Percentiles rank a stretch among this genome's conserved stretches.
Evolutionary conservation across 768 basidiomycete genomes (phyloP).

Genomic region (Tricholomella constricta): DNA sequence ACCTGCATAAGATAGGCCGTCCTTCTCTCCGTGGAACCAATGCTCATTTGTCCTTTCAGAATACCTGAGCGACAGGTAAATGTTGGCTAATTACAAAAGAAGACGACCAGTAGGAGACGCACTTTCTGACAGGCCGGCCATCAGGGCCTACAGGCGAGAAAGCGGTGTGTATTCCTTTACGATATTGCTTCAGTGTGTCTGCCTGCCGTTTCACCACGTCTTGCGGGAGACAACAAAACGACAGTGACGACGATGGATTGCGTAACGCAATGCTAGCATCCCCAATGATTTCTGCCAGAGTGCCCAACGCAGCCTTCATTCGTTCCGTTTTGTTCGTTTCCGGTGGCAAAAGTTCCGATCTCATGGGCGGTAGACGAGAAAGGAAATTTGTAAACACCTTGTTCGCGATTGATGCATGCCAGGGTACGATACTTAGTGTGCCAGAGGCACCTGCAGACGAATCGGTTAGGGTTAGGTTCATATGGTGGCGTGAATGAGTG

Average conservation of each 20-base stretch:
- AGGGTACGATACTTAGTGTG: constrained; percentile 55
- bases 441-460: constrained; percentile 50
- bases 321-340: constrained; percentile 41
- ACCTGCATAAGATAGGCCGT: constrained; percentile 61
- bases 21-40: constrained; percentile 63
- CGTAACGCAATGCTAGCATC: constrained; percentile 48
- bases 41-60: constrained; percentile 60
- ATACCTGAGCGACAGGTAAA: constrained; percentile 38
- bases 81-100: constrained; percentile 2
- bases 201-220: constrained; percentile 55
- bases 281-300: constrained; percentile 52
- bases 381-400: constrained; percentile 67
- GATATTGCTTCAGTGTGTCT: constrained; percentile 48
- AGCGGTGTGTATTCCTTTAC: constrained; percentile 43
- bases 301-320: constrained; percentile 55
- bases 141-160: constrained; percentile 60
- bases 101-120: constrained; percentile 20
- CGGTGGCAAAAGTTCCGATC: constrained; percentile 49
- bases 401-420: constrained; percentile 62
- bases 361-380: constrained; percentile 47
- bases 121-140: constrained; percentile 67
- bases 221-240: constrained; percentile 63
- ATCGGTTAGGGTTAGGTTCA: background rate
- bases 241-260: constrained; percentile 62
- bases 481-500: background rate